These are phyloP conservation scores for Filosporella fistucella DNA, from an alignment of 495 filamentous ascomycete species.

Conservation along the genomic window DNA sequence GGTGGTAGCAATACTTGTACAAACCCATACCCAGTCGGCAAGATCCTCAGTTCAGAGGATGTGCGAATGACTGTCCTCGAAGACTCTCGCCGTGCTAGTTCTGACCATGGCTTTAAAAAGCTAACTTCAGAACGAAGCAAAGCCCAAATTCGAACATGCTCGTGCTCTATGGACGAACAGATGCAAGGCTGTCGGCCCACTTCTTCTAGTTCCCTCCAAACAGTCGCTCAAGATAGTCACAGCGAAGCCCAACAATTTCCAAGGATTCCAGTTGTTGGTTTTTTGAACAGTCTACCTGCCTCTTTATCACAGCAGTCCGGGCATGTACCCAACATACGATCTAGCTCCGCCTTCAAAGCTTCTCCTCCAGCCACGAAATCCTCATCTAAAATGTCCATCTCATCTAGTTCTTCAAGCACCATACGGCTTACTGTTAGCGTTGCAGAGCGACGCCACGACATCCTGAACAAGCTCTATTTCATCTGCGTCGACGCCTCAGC, in stretches of 20 bases:
- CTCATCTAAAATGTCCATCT: background rate
- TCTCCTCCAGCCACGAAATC: background rate
- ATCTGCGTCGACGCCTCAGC: conserved; percentile 13
- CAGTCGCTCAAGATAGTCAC: background rate
- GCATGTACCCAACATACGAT: background rate
- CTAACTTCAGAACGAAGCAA: too few relatives aligned
- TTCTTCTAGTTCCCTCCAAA: background rate
- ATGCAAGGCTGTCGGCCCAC: background rate
- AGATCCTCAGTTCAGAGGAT: too few relatives aligned
- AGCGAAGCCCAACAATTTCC: background rate
- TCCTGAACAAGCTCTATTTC: conserved; percentile 12
- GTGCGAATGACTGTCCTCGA: too few relatives aligned
- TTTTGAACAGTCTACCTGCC: background rate
- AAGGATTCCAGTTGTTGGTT: background rate
- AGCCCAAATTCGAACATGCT: too few relatives aligned
- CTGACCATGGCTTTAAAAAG: too few relatives aligned
- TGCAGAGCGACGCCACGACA: conserved; percentile 2
- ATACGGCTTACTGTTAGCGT: background rate
- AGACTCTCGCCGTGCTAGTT: too few relatives aligned
- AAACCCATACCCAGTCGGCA: too few relatives aligned
- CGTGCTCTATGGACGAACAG: too few relatives aligned
- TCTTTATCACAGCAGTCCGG: background rate
- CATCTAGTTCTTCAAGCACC: background rate
- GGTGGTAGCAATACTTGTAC: too few relatives aligned
- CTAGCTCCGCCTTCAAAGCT: background rate